Evolutionary conservation across 2,329 filamentous ascomycete species (phyloP).

Genomic region (Fusarium buharicum): DNA sequence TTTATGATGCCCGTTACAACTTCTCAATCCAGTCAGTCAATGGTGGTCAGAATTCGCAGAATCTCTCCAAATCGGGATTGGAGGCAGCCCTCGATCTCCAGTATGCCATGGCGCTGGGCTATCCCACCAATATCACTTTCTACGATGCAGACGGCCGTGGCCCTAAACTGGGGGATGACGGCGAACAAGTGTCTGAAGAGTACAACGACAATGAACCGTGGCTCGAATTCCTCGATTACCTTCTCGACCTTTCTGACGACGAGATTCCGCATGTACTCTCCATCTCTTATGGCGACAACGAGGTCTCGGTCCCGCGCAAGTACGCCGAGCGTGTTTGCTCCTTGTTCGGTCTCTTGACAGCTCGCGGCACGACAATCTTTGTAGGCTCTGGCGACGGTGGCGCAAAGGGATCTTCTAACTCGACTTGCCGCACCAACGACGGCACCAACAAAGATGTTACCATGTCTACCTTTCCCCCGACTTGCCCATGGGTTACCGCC

Average conservation of each 20-base stretch:
- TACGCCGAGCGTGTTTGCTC: conserved; percentile 65
- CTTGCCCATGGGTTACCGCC: conserved; percentile 74
- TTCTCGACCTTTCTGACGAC: conserved; percentile 57
- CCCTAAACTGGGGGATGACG: conserved; percentile 53
- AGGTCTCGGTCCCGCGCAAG: conserved; percentile 61
- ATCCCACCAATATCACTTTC: conserved; percentile 58
- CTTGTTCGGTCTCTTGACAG: conserved; percentile 63
- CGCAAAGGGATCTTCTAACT: conserved; percentile 56
- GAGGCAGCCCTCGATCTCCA: conserved; percentile 62
- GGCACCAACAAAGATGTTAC: conserved; percentile 66
- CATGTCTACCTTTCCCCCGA: conserved; percentile 71
- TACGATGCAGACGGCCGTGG: conserved; percentile 59
- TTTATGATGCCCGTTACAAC: conserved; percentile 52
- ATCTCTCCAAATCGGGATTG: conserved; percentile 50
- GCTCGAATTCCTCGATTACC: conserved; percentile 62
- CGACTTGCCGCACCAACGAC: conserved; percentile 68
- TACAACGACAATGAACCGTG: conserved; percentile 65
- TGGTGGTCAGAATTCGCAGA: conserved; percentile 57
- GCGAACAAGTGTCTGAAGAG: conserved; percentile 48
- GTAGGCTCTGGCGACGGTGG: conserved; percentile 64
- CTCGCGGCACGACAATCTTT: conserved; percentile 63
- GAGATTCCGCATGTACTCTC: conserved; percentile 66
- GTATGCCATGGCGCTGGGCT: conserved; percentile 58
- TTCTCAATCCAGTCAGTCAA: conserved; percentile 56
- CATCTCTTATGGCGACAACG: conserved; percentile 68